These are phyloP conservation scores for Dactylellina leptospora DNA, from an alignment of 2,329 filamentous ascomycete genomes.

Conservation along the genomic window DNA sequence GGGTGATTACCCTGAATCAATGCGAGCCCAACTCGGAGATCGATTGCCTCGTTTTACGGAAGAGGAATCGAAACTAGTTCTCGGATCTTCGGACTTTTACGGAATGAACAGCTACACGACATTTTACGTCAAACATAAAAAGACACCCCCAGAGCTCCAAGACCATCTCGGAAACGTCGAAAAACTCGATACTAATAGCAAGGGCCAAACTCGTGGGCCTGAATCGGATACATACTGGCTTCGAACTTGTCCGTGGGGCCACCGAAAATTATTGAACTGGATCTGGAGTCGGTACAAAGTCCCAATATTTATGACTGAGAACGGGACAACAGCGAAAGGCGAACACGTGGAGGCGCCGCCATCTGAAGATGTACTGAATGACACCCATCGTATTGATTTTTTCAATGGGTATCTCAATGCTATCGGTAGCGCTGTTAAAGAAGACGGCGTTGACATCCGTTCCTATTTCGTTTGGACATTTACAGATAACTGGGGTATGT, in stretches of 20 bases:
- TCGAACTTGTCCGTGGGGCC: slow-evolving; percentile 60
- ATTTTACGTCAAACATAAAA: slow-evolving; percentile 60
- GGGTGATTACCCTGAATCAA: slow-evolving; percentile 61
- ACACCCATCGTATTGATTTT: slow-evolving; percentile 61
- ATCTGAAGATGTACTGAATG: slow-evolving; percentile 60
- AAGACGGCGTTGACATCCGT: slow-evolving; percentile 60
- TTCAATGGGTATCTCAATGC: slow-evolving; percentile 61
- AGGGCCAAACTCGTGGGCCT: slow-evolving; percentile 58
- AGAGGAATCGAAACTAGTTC: slow-evolving; percentile 61
- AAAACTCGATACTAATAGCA: slow-evolving; percentile 60
- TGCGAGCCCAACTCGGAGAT: slow-evolving; percentile 61
- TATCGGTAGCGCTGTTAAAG: slow-evolving; percentile 60
- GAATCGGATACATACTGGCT: slow-evolving; percentile 62
- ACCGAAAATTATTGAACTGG: slow-evolving; percentile 61
- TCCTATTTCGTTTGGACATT: slow-evolving; percentile 63
- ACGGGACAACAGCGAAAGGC: slow-evolving; percentile 61
- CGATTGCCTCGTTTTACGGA: slow-evolving; percentile 60
- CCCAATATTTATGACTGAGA: slow-evolving; percentile 63
- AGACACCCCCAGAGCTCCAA: slow-evolving; percentile 59
- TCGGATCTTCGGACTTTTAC: slow-evolving; percentile 61
- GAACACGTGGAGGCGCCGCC: slow-evolving; percentile 59
- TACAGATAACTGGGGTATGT: slow-evolving; percentile 61
- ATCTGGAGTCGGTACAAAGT: slow-evolving; percentile 61
- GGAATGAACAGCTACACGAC: slow-evolving; percentile 63
- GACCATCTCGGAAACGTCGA: slow-evolving; percentile 62